Evolutionary conservation across 768 basidiomycete species (phyloP).

Genomic region (Macrocybe gigantea): DNA sequence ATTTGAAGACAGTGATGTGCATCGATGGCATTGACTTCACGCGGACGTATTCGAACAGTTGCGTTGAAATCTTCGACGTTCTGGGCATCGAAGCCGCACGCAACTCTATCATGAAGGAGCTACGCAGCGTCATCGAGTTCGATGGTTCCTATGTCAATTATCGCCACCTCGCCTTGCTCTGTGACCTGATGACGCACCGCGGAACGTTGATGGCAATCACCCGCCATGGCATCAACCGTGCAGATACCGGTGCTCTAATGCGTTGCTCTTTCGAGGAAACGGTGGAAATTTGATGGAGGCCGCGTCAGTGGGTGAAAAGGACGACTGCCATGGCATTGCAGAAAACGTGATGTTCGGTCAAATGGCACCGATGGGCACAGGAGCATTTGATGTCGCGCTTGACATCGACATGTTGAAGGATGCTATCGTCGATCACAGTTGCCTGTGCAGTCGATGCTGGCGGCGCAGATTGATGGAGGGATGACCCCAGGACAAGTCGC

Average conservation of each 20-base stretch:
- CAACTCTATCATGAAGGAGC: constrained; percentile 88
- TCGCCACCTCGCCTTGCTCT: constrained; percentile 92
- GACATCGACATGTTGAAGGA: constrained; percentile 99
- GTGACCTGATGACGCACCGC: constrained; percentile 97
- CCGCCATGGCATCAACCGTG: constrained; percentile 97
- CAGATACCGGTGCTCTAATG: constrained; percentile 98
- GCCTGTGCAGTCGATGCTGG: constrained; percentile 76
- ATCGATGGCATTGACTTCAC: constrained; percentile 92
- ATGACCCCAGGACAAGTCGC: constrained; percentile 91
- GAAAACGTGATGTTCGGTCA: constrained; percentile 99
- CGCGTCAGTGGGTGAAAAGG: constrained; percentile 95
- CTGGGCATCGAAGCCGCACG: constrained; percentile 97
- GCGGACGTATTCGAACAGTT: constrained; percentile 95
- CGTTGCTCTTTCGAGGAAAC: constrained; percentile 99
- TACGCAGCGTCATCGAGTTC: constrained; percentile 96
- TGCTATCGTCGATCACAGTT: constrained; percentile 95
- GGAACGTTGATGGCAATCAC: constrained; percentile 97
- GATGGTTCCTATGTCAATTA: constrained; percentile 99
- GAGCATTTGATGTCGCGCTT: constrained; percentile 90
- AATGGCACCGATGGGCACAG: constrained; percentile 99
- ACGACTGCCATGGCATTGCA: constrained; percentile 97
- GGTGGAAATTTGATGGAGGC: constrained; percentile 99
- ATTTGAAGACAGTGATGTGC: constrained; percentile 91
- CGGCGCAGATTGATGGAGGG: constrained; percentile 75
- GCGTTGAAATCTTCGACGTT: constrained; percentile 89